Conservation (phyloP, 306 rosid genomes). For the Pyrus communis region DNA sequence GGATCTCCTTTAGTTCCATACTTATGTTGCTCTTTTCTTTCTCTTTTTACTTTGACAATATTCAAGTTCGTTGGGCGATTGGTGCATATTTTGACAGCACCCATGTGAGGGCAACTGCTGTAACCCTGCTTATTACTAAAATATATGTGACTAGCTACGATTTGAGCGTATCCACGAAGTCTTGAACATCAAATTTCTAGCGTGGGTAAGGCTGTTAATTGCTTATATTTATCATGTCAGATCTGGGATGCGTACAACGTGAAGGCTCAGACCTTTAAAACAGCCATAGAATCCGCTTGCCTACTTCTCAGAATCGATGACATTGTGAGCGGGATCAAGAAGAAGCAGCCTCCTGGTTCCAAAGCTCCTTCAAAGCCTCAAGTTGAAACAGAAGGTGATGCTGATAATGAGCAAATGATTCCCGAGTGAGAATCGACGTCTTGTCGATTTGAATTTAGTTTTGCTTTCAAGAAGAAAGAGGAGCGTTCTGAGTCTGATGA, state of each 20-base stretch:
- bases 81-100: too few species aligned
- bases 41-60: neutral
- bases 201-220: neutral
- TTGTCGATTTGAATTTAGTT: neutral
- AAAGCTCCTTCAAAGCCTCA: slow-evolving; percentile 60
- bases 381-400: slow-evolving; percentile 72
- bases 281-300: slow-evolving; percentile 98
- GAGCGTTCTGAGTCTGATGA: neutral
- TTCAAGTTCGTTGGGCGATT: neutral
- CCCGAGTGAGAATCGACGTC: slow-evolving; percentile 42
- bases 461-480: neutral
- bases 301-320: slow-evolving; percentile 96
- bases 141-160: neutral
- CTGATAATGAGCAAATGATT: slow-evolving; percentile 78
- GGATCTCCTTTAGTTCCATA: neutral
- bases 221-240: slow-evolving; percentile 25
- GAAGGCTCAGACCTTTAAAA: slow-evolving; percentile 92
- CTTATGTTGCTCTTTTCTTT: neutral
- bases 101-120: neutral
- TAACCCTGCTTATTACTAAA: neutral
- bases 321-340: slow-evolving; percentile 93
- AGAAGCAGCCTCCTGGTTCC: slow-evolving; percentile 79
- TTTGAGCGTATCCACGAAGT: neutral
- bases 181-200: neutral
- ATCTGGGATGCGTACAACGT: slow-evolving; percentile 98